Percentiles rank a stretch among this genome's conserved stretches.
These are phyloP conservation scores for Henningerozyma blattae DNA, from an alignment of 805 yeast genomes.

Conservation along the genomic window DNA sequence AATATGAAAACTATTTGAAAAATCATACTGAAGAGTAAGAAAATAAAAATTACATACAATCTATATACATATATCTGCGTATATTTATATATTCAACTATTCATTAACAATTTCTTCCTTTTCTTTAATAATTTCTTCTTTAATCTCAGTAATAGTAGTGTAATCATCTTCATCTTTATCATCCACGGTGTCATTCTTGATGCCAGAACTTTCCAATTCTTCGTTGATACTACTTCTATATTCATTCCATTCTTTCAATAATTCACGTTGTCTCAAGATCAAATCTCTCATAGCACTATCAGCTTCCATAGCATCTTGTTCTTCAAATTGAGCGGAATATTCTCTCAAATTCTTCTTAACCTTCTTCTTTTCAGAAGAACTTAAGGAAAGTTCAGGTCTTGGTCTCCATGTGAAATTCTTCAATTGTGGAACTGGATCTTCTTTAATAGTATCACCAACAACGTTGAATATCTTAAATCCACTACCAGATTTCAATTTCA, in stretches of 20 bases:
- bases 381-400: conserved; percentile 71
- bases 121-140: conserved; percentile 64
- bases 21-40: conserved; percentile 32
- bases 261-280: conserved; percentile 69
- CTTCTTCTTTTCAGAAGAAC: conserved; percentile 74
- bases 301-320: conserved; percentile 91
- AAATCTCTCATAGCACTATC: conserved; percentile 84
- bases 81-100: neutral
- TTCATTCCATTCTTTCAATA: conserved; percentile 73
- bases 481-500: conserved; percentile 77
- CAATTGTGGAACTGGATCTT: conserved; percentile 71
- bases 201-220: conserved; percentile 27
- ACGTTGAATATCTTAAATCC: conserved; percentile 84
- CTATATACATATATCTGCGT: neutral
- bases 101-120: conserved; percentile 53
- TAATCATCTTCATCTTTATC: conserved; percentile 33
- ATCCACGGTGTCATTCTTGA: conserved; percentile 28
- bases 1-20: conserved; percentile 45
- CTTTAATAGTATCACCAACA: conserved; percentile 65
- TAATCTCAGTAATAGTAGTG: conserved; percentile 64
- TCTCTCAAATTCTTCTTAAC: conserved; percentile 82
- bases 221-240: conserved; percentile 52
- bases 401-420: conserved; percentile 95
- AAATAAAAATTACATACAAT: neutral
- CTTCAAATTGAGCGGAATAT: conserved; percentile 88